These are phyloP conservation scores for Neonectria sp. DNA, from an alignment of 2,329 filamentous ascomycete species.

Conservation along the genomic window DNA sequence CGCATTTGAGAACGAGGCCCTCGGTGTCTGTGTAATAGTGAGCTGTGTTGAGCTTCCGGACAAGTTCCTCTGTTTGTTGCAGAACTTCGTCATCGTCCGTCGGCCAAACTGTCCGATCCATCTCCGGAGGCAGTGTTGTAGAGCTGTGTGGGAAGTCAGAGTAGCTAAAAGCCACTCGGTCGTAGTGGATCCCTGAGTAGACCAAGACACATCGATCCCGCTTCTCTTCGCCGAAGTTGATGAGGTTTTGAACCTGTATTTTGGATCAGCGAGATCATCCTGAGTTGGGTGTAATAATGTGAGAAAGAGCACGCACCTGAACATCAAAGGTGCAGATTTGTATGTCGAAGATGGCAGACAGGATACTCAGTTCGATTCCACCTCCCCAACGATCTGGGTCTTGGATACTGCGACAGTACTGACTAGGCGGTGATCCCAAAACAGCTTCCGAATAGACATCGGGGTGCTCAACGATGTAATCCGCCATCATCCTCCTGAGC, in stretches of 20 bases:
- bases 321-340: constrained; percentile 92
- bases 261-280: constrained; percentile 1
- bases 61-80: constrained; percentile 75
- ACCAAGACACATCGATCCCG: constrained; percentile 82
- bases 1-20: constrained; percentile 84
- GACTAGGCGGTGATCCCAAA: constrained; percentile 78
- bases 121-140: constrained; percentile 76
- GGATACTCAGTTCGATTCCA: constrained; percentile 88
- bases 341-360: constrained; percentile 87
- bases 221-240: constrained; percentile 83
- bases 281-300: background rate
- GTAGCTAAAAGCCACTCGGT: constrained; percentile 84
- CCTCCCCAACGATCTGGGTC: constrained; percentile 90
- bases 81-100: constrained; percentile 76
- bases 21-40: constrained; percentile 94
- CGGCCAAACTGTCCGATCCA: constrained; percentile 77
- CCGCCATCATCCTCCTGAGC: constrained; percentile 83
- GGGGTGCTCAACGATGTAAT: constrained; percentile 81
- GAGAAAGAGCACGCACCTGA: constrained; percentile 55
- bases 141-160: constrained; percentile 70
- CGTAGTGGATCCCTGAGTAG: constrained; percentile 95
- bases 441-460: constrained; percentile 83
- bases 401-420: constrained; percentile 88
- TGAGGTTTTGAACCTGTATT: constrained; percentile 52
- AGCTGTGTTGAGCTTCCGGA: constrained; percentile 74